Evolutionary conservation across 2,329 filamentous ascomycete species (phyloP).

Genomic region (Pyricularia sp.): DNA sequence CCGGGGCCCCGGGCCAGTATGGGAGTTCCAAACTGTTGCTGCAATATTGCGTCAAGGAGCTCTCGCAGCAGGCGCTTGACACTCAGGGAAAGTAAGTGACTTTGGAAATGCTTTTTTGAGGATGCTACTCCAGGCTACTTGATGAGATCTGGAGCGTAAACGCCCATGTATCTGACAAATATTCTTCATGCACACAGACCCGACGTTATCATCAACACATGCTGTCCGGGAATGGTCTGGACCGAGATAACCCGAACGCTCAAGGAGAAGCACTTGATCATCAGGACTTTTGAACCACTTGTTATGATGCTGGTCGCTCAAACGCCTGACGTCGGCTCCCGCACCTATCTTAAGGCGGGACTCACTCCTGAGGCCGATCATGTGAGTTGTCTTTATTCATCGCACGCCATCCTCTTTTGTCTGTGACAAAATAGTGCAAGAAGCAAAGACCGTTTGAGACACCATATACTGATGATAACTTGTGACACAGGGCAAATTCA

Average conservation of each 20-base stretch:
- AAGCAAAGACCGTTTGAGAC: not conserved
- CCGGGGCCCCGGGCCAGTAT: slow-evolving; percentile 14
- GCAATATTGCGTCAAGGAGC: slow-evolving; percentile 14
- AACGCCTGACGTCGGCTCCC: slow-evolving; percentile 6
- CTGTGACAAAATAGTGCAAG: not conserved
- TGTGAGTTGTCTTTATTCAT: not conserved
- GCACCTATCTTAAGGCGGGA: slow-evolving; percentile 5
- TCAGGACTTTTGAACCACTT: slow-evolving; percentile 4
- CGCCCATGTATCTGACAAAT: not conserved
- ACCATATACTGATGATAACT: not conserved
- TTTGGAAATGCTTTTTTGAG: not conserved
- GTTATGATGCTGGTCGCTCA: slow-evolving; percentile 4
- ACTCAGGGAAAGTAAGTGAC: slow-evolving; percentile 13
- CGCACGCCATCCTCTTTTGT: not conserved
- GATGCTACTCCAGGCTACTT: not conserved
- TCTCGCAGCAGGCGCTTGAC: slow-evolving; percentile 13
- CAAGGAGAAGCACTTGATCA: slow-evolving; percentile 2
- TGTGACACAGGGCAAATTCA: slow-evolving; percentile 6
- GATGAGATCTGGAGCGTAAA: not conserved
- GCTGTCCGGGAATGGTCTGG: slow-evolving; percentile 8
- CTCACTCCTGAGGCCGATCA: slow-evolving; percentile 5
- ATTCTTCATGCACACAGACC: slow-evolving; percentile 10
- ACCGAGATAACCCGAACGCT: slow-evolving; percentile 8
- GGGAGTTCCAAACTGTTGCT: slow-evolving; percentile 16
- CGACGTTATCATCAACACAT: slow-evolving; percentile 13